Conservation (phyloP, 192 early-diverging fungal genomes). For the Diversispora epigaea region DNA sequence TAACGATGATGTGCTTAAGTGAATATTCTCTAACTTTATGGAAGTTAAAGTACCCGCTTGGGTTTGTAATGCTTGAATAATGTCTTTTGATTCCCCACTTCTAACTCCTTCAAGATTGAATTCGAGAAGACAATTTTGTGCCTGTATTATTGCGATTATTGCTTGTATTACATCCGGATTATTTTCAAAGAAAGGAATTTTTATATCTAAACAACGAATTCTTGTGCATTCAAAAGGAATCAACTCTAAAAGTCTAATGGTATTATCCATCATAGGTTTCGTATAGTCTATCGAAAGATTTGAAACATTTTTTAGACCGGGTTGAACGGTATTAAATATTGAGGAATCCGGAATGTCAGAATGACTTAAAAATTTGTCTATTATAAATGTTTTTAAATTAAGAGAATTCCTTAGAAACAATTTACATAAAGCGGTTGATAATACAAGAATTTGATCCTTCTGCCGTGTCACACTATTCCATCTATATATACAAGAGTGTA, state of each 20-base stretch:
- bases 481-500: background rate
- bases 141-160: background rate
- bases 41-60: background rate
- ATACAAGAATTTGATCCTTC: background rate
- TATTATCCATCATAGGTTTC: slow-evolving; percentile 6
- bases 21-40: slow-evolving; percentile 1
- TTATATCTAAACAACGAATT: background rate
- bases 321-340: background rate
- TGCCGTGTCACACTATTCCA: background rate
- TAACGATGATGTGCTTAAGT: background rate
- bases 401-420: background rate
- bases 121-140: background rate
- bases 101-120: background rate
- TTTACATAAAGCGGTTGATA: background rate
- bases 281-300: background rate
- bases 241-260: background rate
- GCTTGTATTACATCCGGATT: background rate
- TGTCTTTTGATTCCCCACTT: background rate
- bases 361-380: slow-evolving; percentile 13
- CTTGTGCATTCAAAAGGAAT: background rate
- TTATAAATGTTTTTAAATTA: slow-evolving; percentile 6
- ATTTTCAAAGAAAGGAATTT: slow-evolving; percentile 5
- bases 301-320: background rate
- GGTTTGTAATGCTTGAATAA: background rate
- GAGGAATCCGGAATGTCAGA: background rate